Evolutionary conservation across 768 basidiomycete species (phyloP), one percentile per base, ranked within the genome.

Genomic region (Auriscalpium orientale): DNA sequence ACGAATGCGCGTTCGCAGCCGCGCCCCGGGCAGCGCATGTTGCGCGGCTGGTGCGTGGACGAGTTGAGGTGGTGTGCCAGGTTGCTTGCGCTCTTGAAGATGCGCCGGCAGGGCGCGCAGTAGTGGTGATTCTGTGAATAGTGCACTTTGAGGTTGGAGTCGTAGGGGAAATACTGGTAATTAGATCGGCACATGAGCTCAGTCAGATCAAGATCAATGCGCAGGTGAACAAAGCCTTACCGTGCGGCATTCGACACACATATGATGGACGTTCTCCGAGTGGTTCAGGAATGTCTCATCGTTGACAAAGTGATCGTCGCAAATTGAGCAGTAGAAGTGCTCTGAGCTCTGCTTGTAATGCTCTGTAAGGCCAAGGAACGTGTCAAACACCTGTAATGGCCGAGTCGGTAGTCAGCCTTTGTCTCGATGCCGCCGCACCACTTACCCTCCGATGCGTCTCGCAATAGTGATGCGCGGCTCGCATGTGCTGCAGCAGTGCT

Each of bases 21-120:
- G 5, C 18, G 56, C 55, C 74, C 71, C 0, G 71, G 68, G 64
- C 77, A 69, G 58, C 68, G 40, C 70, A 67, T 58, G 56, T 65
- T 66, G 55, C 67, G 72, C 3, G 74, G 67, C 8, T 67, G 66
- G 65, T 87, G 86, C 10, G 68, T 45, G 34, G 77, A 72, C 1
- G 86, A 86, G 13, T 74, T 75, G 53, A 80, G 65, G 65, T 88
- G 86, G 68, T 75, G 28, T 10, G 62, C 58, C 21, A 80, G 72
- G 54, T 73, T 76, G 54, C 61, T 71, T 44, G 67, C 67, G 20
- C 65, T 73, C 8, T 54, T 57, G 68, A 86, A 87, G 21, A 64
- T 54, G 3, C 71, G 72, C 18, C 67, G 62, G 68, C 82, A 85
- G 0, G 62, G 35, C 2, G 37, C 58, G 61, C 85, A 84, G 60